Conservation (phyloP, 192 early-diverging fungal species). For the Phlyctochytrium planicorne region DNA sequence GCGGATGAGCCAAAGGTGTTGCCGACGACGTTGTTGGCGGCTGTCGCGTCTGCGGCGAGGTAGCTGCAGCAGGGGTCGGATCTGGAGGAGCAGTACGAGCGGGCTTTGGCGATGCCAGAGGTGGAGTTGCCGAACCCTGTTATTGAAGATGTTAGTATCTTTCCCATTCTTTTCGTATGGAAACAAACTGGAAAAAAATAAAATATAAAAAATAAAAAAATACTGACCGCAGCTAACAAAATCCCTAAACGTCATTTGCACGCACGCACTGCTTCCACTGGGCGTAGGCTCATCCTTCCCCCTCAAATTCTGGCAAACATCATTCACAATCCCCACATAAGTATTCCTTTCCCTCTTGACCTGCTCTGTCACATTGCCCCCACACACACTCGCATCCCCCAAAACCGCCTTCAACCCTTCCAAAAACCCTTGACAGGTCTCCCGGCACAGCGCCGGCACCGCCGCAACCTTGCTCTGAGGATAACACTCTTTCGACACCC, state of each 20-base stretch:
- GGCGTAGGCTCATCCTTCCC: neutral
- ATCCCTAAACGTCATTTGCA: neutral
- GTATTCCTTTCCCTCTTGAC: neutral
- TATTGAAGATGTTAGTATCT: too few species aligned
- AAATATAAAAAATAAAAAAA: neutral
- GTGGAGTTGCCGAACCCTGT: conserved; percentile 5
- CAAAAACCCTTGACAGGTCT: neutral
- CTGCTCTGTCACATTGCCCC: neutral
- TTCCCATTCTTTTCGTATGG: neutral
- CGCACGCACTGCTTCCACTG: neutral
- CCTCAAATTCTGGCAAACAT: neutral
- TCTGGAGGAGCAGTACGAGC: neutral
- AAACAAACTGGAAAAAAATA: neutral
- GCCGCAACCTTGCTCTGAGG: neutral
- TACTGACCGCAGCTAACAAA: conserved; percentile 9
- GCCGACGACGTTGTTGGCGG: conserved; percentile 3
- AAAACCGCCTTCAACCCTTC: neutral
- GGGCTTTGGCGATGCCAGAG: neutral
- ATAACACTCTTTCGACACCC: neutral
- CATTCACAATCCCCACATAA: neutral
- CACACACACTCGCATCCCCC: neutral
- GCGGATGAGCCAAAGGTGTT: neutral
- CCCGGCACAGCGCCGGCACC: neutral
- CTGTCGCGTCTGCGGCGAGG: neutral
- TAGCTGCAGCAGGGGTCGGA: conserved; percentile 8